Conservation (phyloP, 2,329 filamentous ascomycete species). For the Coniella lustricola region DNA sequence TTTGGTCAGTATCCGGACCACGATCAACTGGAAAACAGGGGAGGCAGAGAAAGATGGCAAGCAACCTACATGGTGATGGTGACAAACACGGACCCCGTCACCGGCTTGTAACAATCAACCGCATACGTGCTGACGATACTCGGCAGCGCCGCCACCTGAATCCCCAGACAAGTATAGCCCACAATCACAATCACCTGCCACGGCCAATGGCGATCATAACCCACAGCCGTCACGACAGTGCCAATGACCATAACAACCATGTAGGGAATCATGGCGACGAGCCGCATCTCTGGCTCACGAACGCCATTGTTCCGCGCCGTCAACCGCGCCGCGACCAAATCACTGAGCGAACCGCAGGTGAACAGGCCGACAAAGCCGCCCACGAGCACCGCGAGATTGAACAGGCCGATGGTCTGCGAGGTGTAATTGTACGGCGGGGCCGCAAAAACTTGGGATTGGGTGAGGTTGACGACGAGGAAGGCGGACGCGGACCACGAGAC, state of each 20-base stretch:
- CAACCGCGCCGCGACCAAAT: slow-evolving; percentile 33
- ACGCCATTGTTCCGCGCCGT: slow-evolving; percentile 38
- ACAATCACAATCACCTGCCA: slow-evolving; percentile 42
- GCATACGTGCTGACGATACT: slow-evolving; percentile 53
- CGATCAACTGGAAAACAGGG: no score
- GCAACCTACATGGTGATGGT: slow-evolving; percentile 20
- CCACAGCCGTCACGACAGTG: slow-evolving; percentile 36
- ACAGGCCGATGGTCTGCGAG: slow-evolving; percentile 36
- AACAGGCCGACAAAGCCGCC: slow-evolving; percentile 34
- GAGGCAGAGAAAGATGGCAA: background rate
- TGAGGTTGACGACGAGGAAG: slow-evolving; percentile 54
- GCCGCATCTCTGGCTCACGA: slow-evolving; percentile 41
- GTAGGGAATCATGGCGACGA: slow-evolving; percentile 38
- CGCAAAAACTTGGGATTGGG: slow-evolving; percentile 37
- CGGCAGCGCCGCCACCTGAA: slow-evolving; percentile 41
- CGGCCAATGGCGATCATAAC: slow-evolving; percentile 39
- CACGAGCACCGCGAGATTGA: slow-evolving; percentile 39
- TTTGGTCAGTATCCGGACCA: background rate
- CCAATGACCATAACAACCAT: slow-evolving; percentile 38
- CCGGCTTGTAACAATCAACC: slow-evolving; percentile 58
- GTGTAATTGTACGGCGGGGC: slow-evolving; percentile 37
- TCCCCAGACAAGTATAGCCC: slow-evolving; percentile 33
- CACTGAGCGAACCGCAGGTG: slow-evolving; percentile 36
- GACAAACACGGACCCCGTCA: slow-evolving; percentile 38
- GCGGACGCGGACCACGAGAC: slow-evolving; percentile 40